phyloP scores from a whole-genome alignment of 176 grass and related monocot genomes.

The Oropetium thomaeum region DNA sequence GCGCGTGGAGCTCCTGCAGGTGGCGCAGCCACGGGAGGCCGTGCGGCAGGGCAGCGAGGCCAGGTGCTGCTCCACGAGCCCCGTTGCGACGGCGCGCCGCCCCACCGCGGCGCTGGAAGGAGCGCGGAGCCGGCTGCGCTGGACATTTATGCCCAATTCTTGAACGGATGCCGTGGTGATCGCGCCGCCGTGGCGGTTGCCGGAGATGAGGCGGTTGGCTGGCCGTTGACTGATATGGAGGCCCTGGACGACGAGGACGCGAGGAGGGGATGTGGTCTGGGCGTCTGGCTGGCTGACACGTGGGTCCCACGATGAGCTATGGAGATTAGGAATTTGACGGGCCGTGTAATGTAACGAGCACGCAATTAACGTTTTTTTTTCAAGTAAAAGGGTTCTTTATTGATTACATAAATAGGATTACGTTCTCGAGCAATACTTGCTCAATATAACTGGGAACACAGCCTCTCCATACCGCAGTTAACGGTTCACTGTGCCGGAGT shows the following conservation, averaged over 20 bases:
- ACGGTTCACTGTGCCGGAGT: too few species aligned
- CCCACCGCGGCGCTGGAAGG: slow-evolving; percentile 44
- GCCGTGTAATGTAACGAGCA: too few species aligned
- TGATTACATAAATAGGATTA: too few species aligned
- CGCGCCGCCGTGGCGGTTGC: slow-evolving; percentile 16
- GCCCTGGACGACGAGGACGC: background rate
- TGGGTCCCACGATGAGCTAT: background rate
- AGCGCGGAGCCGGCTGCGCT: background rate
- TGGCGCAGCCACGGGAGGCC: slow-evolving; percentile 36
- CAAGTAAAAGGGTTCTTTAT: too few species aligned
- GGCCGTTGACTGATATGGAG: background rate
- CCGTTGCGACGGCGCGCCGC: slow-evolving; percentile 52
- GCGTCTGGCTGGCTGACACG: slow-evolving; percentile 29
- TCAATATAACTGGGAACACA: too few species aligned
- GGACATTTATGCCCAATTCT: background rate
- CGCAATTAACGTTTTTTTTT: too few species aligned
- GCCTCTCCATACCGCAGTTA: too few species aligned
- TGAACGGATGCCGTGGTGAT: background rate
- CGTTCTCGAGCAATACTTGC: too few species aligned
- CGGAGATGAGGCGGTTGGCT: background rate
- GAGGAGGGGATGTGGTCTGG: slow-evolving; percentile 12
- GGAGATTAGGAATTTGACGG: background rate
- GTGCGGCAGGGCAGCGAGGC: slow-evolving; percentile 50
- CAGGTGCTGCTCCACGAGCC: slow-evolving; percentile 56
- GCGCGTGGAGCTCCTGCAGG: slow-evolving; percentile 68